Conservation (phyloP, 1,139 yeast genomes). For the Groenewaldozyma sp. region DNA sequence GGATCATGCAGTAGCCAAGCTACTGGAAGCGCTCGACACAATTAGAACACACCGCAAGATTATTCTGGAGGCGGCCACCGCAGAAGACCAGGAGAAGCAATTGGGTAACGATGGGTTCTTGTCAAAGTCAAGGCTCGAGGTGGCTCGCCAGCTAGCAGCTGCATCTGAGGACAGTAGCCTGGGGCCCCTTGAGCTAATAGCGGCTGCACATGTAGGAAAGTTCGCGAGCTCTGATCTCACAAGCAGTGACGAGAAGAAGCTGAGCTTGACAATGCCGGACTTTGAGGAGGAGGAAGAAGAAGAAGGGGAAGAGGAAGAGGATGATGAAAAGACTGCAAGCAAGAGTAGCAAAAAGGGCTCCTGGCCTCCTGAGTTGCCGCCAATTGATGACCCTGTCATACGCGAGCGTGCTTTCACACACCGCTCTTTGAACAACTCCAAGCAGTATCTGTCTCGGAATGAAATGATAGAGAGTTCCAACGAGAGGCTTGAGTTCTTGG, state of each 20-base stretch:
- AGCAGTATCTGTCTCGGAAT: constrained; percentile 39
- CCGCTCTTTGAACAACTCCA: constrained; percentile 58
- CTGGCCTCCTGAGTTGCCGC: constrained; percentile 63
- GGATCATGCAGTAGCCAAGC: neutral
- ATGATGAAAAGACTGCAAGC: neutral
- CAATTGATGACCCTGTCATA: constrained; percentile 49
- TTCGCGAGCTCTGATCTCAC: too few species aligned
- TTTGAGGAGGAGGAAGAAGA: neutral
- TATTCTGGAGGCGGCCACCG: neutral
- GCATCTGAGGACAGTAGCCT: too few species aligned
- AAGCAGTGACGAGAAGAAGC: too few species aligned
- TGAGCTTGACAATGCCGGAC: too few species aligned
- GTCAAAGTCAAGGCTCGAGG: neutral
- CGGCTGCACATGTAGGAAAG: too few species aligned
- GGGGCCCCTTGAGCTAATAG: too few species aligned
- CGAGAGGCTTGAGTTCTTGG: constrained; percentile 87
- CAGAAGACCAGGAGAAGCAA: neutral
- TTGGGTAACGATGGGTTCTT: neutral
- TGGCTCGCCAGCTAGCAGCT: too few species aligned
- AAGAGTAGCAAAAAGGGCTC: neutral
- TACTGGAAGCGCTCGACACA: neutral
- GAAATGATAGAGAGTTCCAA: constrained; percentile 63
- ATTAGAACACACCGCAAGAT: too few species aligned
- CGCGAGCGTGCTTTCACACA: constrained; percentile 73
- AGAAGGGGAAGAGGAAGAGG: neutral